phyloP scores from a whole-genome alignment of 805 yeast genomes.

The Candida khao-thaluensis region DNA sequence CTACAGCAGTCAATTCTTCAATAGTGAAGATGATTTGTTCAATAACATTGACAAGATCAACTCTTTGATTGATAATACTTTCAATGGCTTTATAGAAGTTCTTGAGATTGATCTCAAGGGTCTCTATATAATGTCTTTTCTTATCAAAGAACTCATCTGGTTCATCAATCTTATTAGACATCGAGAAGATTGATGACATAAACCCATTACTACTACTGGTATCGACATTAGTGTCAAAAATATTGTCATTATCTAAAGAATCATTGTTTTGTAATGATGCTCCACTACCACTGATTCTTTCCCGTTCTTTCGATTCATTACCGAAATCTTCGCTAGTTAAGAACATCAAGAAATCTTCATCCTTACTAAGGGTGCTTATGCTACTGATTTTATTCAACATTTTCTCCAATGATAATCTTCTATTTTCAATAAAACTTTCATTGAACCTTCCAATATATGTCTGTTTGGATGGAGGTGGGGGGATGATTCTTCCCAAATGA shows the following conservation, averaged over 20 bases:
- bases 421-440: conserved; percentile 81
- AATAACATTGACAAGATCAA: conserved; percentile 65
- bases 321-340: conserved; percentile 70
- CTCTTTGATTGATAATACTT: conserved; percentile 68
- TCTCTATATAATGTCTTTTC: conserved; percentile 66
- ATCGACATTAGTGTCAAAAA: conserved; percentile 29
- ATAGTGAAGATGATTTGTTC: conserved; percentile 60
- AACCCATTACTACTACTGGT: conserved; percentile 44
- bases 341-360: conserved; percentile 75
- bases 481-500: conserved; percentile 87
- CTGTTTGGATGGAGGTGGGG: conserved; percentile 92
- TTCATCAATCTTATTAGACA: conserved; percentile 68
- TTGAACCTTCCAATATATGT: conserved; percentile 91
- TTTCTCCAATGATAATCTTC: conserved; percentile 79
- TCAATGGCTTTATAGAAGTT: conserved; percentile 71
- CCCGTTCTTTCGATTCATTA: conserved; percentile 69
- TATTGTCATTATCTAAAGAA: conserved; percentile 38
- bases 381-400: conserved; percentile 76
- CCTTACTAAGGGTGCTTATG: conserved; percentile 57
- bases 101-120: conserved; percentile 69
- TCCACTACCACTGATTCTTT: conserved; percentile 53
- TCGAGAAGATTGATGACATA: conserved; percentile 69
- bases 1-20: conserved; percentile 67
- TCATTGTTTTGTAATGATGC: conserved; percentile 40
- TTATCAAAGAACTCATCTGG: conserved; percentile 75